A percentile compares a stretch with the other conserved stretches of the same genome.
Evolutionary conservation across 2,329 filamentous ascomycete genomes (phyloP).

Genomic region (Penicillium sp.): DNA sequence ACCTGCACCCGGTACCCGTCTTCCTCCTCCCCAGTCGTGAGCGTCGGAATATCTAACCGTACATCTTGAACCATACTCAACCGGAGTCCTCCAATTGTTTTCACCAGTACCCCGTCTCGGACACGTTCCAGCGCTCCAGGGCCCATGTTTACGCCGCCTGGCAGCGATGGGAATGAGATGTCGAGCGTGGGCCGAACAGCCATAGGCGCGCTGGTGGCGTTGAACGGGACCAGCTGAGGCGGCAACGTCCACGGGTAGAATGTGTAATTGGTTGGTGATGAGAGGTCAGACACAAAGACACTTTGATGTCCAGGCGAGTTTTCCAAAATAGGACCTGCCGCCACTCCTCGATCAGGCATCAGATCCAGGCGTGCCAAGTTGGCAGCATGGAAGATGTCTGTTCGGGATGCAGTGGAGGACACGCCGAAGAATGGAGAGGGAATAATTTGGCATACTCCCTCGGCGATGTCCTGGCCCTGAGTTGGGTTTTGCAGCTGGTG

Average conservation of each 20-base stretch:
- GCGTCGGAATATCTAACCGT: constrained; percentile 20
- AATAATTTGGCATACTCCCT: constrained; percentile 59
- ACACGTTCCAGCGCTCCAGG: constrained; percentile 49
- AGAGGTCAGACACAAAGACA: constrained; percentile 47
- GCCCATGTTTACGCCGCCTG: constrained; percentile 39
- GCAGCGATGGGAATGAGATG: constrained; percentile 54
- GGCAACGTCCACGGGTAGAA: constrained; percentile 93
- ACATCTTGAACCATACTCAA: constrained; percentile 44
- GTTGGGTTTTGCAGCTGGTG: constrained; percentile 11
- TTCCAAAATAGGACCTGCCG: constrained; percentile 50
- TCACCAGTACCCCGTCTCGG: constrained; percentile 52
- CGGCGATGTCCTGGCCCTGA: constrained; percentile 8
- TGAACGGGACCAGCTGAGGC: constrained; percentile 58
- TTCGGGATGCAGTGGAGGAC: constrained; percentile 68
- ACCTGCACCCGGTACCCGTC: constrained; percentile 56
- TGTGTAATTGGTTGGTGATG: constrained; percentile 65
- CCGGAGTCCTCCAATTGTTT: constrained; percentile 52
- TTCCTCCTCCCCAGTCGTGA: constrained; percentile 10
- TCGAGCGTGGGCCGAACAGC: constrained; percentile 63
- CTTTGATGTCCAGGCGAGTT: constrained; percentile 49
- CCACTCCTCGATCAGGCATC: constrained; percentile 52
- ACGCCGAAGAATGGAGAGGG: constrained; percentile 56
- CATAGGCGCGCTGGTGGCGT: constrained; percentile 69
- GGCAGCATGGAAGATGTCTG: constrained; percentile 80
- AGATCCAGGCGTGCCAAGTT: constrained; percentile 72